A percentile compares a stretch with the other conserved stretches of the same genome.
phyloP scores from a whole-genome alignment of 306 rosid species.

The Malus fusca region DNA sequence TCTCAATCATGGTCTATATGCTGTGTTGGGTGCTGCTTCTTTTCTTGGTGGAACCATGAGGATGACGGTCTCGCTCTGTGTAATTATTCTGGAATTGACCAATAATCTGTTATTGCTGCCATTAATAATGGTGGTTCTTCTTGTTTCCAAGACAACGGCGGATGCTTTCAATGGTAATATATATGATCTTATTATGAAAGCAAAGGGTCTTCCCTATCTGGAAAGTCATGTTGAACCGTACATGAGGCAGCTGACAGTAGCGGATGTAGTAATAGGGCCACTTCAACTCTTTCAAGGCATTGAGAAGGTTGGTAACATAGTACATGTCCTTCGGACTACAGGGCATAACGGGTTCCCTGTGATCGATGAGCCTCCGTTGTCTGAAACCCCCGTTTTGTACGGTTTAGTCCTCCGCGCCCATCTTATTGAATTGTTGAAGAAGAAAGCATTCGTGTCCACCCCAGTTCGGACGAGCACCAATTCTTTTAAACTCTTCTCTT shows the following conservation, averaged over 20 bases:
- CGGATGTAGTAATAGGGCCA: slow-evolving; percentile 78
- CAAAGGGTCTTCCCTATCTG: slow-evolving; percentile 90
- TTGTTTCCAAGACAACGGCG: slow-evolving; percentile 78
- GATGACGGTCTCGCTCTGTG: slow-evolving; percentile 84
- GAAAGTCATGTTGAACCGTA: slow-evolving; percentile 80
- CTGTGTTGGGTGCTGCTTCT: slow-evolving; percentile 91
- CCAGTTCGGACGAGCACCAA: slow-evolving; percentile 26
- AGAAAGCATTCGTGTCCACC: slow-evolving; percentile 46
- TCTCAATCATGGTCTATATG: slow-evolving; percentile 81
- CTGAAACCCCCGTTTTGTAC: slow-evolving; percentile 52
- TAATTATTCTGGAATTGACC: slow-evolving; percentile 81
- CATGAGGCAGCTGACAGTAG: slow-evolving; percentile 80
- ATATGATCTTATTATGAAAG: slow-evolving; percentile 86
- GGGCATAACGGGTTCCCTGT: slow-evolving; percentile 89
- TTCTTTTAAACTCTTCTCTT: slow-evolving; percentile 37
- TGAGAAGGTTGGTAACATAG: slow-evolving; percentile 74
- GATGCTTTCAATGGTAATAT: slow-evolving; percentile 78
- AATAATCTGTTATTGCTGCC: slow-evolving; percentile 81
- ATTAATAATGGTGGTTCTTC: slow-evolving; percentile 80
- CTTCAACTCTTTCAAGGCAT: slow-evolving; percentile 70
- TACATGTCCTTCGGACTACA: slow-evolving; percentile 54
- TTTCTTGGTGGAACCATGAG: slow-evolving; percentile 95
- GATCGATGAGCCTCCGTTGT: slow-evolving; percentile 63
- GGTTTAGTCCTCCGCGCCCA: slow-evolving; percentile 81
- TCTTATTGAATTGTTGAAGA: slow-evolving; percentile 67